Evolutionary conservation across 805 yeast species (phyloP), one percentile per base, ranked within the genome.

Genomic region (Candida stauntonica): DNA sequence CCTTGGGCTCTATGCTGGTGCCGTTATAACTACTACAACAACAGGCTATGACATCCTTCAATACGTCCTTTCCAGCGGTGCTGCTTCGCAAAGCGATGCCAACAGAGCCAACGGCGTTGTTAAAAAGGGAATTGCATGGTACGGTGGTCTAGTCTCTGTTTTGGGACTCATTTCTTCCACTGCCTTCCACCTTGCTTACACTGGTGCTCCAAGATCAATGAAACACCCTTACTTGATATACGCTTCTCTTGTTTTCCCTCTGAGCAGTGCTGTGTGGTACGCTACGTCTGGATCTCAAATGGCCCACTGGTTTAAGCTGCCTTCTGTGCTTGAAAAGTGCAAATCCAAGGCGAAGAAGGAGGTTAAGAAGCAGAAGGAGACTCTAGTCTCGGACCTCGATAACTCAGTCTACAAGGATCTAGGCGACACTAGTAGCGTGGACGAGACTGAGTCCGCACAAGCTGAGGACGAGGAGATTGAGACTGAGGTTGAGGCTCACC

Each of bases 201-300:
- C 62, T 35, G 67, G 69, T 34, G 77, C 87, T 1, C 77, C 85
- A 16, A 48, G 59, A 5, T 55, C 64, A 26, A 78, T 71, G 39
- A 75, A 75, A 58, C 94, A 84, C 60, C 93, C 93, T 16, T 84
- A 83, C 56, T 68, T 84, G 53, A 53, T 84, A 12, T 84, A 84
- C 31, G 46, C 60, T 5, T 47, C 56, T 4, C 42, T 55, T 33
- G 52, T 55, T 6, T 50, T 50, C 41, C 60, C 60, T 17, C 14
- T 55, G 5, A 38, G 49, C 11, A 15, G 45, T 13, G 19, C 44
- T 2, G 38, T 52, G 16, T 51, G 41, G 32, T 45, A 39, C 13
- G 16, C 36, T 2, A n/a, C 45, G 8, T 35, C 43, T 11, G 48
- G 41, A 7, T 19, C 33, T 7, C 39, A 31, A 3, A 2, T 42